Evolutionary conservation across 176 grass and related monocot genomes (phyloP), one percentile per base, ranked within the genome.

Genomic region (Canna indica): DNA sequence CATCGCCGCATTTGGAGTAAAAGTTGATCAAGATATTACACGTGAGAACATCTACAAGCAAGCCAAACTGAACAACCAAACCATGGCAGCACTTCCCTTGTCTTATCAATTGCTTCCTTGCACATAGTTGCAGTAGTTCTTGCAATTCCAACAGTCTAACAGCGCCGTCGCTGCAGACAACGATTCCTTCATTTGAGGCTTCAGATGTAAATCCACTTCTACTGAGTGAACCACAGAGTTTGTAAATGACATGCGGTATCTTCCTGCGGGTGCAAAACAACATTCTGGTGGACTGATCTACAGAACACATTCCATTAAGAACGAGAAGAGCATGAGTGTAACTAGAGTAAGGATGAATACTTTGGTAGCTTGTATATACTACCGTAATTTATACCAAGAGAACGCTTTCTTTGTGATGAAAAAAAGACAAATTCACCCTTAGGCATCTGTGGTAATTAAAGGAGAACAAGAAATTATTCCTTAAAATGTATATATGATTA

Each of bases 11-110:
- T 87, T 87, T 85, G 54, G 82, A 75, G 70, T 80, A 87, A 18
- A 82, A 53, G 66, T 87, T 87, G 66, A 87, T 91, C 31, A 87
- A 72, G 77, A 91, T 82, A 81, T 87, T 87, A 69, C 76, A 85
- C 36, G 76, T 82, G 31, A 85, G 2, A 53, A 69, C 84, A 85
- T 91, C 79, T 72, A 66, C 46, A 34, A 77, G 68, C 64, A 91
- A 46, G 57, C 79, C 88, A 71, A 70, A 69, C 35, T 80, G 82
- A 75, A 85, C 75, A 47, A 73, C 79, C 69, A 85, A 75, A 69
- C 82, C 70, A 72, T 91, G 88, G 58, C 76, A 87, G 26, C 73
- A 53, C 76, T 77, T 82, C 42, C 79, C 82, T 82, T 50, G 59
- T 46, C 84, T 47, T 17, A 87, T 65, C 59, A 74, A 72, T 67